phyloP scores from a whole-genome alignment of 495 filamentous ascomycete genomes.

The Cairneyella variabilis region DNA sequence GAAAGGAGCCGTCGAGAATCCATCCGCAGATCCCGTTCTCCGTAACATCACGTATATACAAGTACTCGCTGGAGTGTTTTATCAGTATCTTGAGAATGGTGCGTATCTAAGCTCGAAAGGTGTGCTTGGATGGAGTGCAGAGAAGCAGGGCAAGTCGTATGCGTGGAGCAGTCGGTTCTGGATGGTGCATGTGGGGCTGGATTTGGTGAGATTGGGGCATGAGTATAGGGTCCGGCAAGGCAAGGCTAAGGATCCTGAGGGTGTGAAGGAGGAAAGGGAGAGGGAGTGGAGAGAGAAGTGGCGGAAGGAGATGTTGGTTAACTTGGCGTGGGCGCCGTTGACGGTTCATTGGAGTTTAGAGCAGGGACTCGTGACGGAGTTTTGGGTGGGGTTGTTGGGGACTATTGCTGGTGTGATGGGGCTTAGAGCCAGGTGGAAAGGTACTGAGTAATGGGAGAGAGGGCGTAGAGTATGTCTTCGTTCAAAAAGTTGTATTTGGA shows the following conservation, averaged over 20 bases:
- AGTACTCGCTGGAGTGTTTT: slow-evolving; percentile 58
- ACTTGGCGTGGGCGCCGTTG: slow-evolving; percentile 53
- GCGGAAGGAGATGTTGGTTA: slow-evolving; percentile 42
- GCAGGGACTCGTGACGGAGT: slow-evolving; percentile 58
- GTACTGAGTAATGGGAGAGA: slow-evolving; percentile 11
- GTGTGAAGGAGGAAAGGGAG: slow-evolving; percentile 28
- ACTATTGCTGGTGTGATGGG: slow-evolving; percentile 62
- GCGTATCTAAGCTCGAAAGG: slow-evolving; percentile 71
- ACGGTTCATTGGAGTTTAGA: slow-evolving; percentile 80
- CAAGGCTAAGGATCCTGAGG: slow-evolving; percentile 21
- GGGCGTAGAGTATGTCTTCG: too few relatives aligned
- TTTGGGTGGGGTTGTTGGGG: slow-evolving; percentile 59
- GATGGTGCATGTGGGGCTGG: slow-evolving; percentile 71
- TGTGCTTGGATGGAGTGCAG: slow-evolving; percentile 55
- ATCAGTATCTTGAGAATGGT: slow-evolving; percentile 81
- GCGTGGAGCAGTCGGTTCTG: slow-evolving; percentile 78
- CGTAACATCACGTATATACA: slow-evolving; percentile 57
- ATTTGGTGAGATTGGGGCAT: slow-evolving; percentile 58
- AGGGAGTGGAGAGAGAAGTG: slow-evolving; percentile 38
- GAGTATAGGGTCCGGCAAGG: slow-evolving; percentile 29
- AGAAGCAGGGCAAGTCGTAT: slow-evolving; percentile 51
- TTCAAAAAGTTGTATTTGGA: too few relatives aligned
- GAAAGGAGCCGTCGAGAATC: slow-evolving; percentile 44
- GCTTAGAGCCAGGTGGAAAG: slow-evolving; percentile 62
- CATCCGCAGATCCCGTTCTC: slow-evolving; percentile 32